Percentiles rank a stretch among this genome's conserved stretches.
These are phyloP conservation scores for Cetradonia linearis DNA, from an alignment of 495 filamentous ascomycete species.

Conservation along the genomic window DNA sequence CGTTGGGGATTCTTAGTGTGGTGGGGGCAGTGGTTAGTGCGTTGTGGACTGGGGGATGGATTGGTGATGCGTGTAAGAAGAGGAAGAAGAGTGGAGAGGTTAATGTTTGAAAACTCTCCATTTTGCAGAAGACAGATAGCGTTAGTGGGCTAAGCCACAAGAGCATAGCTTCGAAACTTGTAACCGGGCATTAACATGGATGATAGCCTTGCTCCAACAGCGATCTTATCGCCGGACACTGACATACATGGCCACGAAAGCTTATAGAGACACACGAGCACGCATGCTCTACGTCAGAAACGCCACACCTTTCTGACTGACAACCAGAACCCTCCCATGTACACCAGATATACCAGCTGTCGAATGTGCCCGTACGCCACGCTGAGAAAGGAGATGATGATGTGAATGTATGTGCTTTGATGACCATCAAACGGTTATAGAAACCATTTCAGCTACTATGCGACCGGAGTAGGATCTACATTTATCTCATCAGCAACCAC, in stretches of 20 bases:
- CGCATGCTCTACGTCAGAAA: background rate
- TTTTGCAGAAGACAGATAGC: background rate
- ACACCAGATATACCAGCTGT: background rate
- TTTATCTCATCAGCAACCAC: conserved; percentile 29
- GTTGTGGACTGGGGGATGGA: conserved; percentile 19
- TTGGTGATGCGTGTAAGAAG: conserved; percentile 12
- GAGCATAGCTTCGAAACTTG: background rate
- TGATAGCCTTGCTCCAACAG: background rate
- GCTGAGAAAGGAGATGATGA: conserved; percentile 1
- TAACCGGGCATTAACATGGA: background rate
- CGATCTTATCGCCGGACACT: background rate
- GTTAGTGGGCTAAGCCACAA: background rate
- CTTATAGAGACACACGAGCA: background rate
- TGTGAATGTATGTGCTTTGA: background rate
- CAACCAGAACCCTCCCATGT: background rate
- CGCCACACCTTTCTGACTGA: background rate
- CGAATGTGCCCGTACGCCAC: conserved; percentile 9
- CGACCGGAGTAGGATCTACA: conserved; percentile 37
- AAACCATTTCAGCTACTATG: conserved; percentile 35
- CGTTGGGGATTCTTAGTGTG: conserved; percentile 27
- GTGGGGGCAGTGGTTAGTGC: conserved; percentile 9
- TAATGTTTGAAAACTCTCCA: too few species aligned
- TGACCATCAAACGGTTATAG: conserved; percentile 1
- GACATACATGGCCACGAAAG: background rate
- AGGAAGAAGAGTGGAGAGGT: background rate